A percentile compares a stretch with the other conserved stretches of the same genome.
These are phyloP conservation scores for Aspergillus haitiensis DNA, from an alignment of 495 filamentous ascomycete species.

Conservation along the genomic window DNA sequence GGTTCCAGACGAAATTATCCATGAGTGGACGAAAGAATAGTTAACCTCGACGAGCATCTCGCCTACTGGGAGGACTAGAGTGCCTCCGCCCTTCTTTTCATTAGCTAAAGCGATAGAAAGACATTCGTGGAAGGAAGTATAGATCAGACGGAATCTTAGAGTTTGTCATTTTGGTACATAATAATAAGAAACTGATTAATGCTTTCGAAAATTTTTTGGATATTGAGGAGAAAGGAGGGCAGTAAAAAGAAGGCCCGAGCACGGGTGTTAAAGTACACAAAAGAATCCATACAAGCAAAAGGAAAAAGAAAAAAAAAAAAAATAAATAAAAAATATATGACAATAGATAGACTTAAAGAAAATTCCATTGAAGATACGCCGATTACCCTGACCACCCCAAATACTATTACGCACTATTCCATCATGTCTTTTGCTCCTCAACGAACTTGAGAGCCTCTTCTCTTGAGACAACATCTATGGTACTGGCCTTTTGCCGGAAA, in stretches of 20 bases:
- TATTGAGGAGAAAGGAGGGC: too few relatives aligned
- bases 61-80: neutral
- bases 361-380: slow-evolving; percentile 20
- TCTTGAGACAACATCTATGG: slow-evolving; percentile 81
- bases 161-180: too few relatives aligned
- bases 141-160: neutral
- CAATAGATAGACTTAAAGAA: too few relatives aligned
- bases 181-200: too few relatives aligned
- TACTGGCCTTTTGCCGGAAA: slow-evolving; percentile 89
- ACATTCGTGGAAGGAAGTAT: neutral
- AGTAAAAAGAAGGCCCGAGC: too few relatives aligned
- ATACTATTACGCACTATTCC: neutral
- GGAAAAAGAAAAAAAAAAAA: slow-evolving; percentile 5
- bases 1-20: slow-evolving; percentile 57
- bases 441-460: slow-evolving; percentile 93
- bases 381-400: slow-evolving; percentile 23
- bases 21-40: slow-evolving; percentile 59
- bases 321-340: slow-evolving; percentile 11
- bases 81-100: neutral
- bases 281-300: slow-evolving; percentile 6
- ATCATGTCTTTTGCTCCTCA: slow-evolving; percentile 66
- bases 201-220: too few relatives aligned
- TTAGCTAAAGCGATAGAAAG: neutral
- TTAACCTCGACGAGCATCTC: neutral
- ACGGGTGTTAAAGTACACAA: slow-evolving; percentile 18